These are phyloP conservation scores for Diversispora eburnea DNA, from an alignment of 192 early-diverging fungal species.

Conservation along the genomic window DNA sequence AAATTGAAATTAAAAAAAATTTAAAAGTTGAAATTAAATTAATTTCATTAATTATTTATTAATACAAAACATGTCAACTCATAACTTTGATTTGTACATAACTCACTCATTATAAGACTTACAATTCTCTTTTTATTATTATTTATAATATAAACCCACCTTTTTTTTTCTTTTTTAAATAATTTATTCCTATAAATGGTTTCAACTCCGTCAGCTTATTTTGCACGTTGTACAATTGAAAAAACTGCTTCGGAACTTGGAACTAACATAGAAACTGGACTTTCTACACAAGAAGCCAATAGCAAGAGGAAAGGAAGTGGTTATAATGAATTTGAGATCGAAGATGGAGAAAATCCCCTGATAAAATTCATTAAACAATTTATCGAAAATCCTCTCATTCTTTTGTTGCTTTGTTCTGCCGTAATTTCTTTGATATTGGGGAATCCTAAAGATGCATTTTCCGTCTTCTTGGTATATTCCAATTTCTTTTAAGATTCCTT, in stretches of 20 bases:
- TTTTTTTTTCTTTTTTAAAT: no score
- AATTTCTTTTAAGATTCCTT: slow-evolving; percentile 3
- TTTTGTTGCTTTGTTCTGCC: slow-evolving; percentile 73
- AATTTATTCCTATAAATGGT: no score
- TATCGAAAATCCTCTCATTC: slow-evolving; percentile 75
- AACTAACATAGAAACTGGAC: slow-evolving; percentile 41
- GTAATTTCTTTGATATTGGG: slow-evolving; percentile 69
- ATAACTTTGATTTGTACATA: no score
- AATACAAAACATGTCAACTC: no score
- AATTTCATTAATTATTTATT: no score
- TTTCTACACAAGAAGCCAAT: slow-evolving; percentile 40
- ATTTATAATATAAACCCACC: no score
- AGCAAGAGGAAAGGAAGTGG: slow-evolving; percentile 50
- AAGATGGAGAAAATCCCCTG: slow-evolving; percentile 61
- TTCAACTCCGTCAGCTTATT: slow-evolving; percentile 51
- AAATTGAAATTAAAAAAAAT: no score
- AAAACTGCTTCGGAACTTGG: slow-evolving; percentile 45
- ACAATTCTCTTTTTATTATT: no score
- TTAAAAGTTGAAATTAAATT: no score
- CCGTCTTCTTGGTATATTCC: slow-evolving; percentile 66
- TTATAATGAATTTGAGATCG: slow-evolving; percentile 62
- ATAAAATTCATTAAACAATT: slow-evolving; percentile 83
- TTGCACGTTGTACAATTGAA: slow-evolving; percentile 46
- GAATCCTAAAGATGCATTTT: slow-evolving; percentile 79
- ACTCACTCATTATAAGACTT: no score